phyloP scores from a whole-genome alignment of 495 filamentous ascomycete genomes.

The Hyaloscypha bicolor region DNA sequence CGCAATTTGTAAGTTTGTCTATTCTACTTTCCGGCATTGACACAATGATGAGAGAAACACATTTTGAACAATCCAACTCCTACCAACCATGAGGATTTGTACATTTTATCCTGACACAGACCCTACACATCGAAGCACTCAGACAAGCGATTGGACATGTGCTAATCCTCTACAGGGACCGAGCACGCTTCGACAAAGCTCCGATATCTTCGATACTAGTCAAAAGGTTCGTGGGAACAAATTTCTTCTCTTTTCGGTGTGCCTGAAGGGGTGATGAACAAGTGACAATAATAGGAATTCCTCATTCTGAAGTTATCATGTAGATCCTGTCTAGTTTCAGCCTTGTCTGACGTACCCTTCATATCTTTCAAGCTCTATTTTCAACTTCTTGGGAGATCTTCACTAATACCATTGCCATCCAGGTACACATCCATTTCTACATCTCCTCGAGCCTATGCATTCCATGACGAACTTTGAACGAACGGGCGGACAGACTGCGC shows the following conservation, averaged over 20 bases:
- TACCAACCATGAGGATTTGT: slow-evolving; percentile 65
- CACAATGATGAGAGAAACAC: slow-evolving; percentile 57
- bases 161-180: not conserved
- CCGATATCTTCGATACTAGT: not conserved
- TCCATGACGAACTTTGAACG: slow-evolving; percentile 94
- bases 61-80: slow-evolving; percentile 81
- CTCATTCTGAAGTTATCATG: slow-evolving; percentile 91
- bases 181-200: not conserved
- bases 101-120: slow-evolving; percentile 6
- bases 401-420: slow-evolving; percentile 38
- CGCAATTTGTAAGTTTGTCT: not conserved
- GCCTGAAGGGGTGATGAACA: slow-evolving; percentile 72
- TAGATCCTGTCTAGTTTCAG: slow-evolving; percentile 96
- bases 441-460: slow-evolving; percentile 27
- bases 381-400: slow-evolving; percentile 23
- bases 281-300: slow-evolving; percentile 92
- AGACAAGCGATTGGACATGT: not conserved
- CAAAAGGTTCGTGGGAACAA: slow-evolving; percentile 58
- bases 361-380: slow-evolving; percentile 5
- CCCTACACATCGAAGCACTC: not conserved
- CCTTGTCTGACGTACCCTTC: slow-evolving; percentile 89
- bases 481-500: slow-evolving; percentile 97
- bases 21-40: not conserved
- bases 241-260: slow-evolving; percentile 32
- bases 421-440: slow-evolving; percentile 54